A percentile compares a stretch with the other conserved stretches of the same genome.
phyloP scores from a whole-genome alignment of 2,329 filamentous ascomycete genomes.

The Nigrospora oryzae region DNA sequence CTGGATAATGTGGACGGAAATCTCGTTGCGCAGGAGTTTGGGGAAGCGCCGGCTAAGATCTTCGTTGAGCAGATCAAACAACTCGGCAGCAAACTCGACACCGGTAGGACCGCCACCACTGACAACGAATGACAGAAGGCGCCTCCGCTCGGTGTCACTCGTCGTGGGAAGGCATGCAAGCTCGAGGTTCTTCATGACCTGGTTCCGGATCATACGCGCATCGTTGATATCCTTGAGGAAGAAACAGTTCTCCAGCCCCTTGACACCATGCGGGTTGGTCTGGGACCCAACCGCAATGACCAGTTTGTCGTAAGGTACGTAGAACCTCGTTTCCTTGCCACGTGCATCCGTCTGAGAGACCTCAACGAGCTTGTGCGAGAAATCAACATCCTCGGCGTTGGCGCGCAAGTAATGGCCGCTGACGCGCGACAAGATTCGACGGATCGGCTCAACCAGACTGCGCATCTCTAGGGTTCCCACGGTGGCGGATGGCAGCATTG shows the following conservation, averaged over 20 bases:
- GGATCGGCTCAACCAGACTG: conserved; percentile 86
- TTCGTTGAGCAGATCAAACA: conserved; percentile 94
- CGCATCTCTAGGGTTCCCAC: conserved; percentile 89
- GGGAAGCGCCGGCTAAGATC: conserved; percentile 81
- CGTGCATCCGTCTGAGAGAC: conserved; percentile 62
- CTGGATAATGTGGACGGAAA: conserved; percentile 95
- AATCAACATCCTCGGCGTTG: conserved; percentile 80
- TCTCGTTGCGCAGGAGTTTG: conserved; percentile 86
- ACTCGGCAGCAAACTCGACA: conserved; percentile 93
- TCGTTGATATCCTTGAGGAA: conserved; percentile 95
- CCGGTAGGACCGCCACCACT: conserved; percentile 93
- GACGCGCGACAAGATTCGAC: conserved; percentile 70
- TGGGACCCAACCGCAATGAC: conserved; percentile 86
- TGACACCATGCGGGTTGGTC: conserved; percentile 92
- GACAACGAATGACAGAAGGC: conserved; percentile 90
- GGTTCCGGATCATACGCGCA: conserved; percentile 80
- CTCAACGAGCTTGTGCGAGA: conserved; percentile 85
- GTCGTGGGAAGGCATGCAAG: conserved; percentile 89
- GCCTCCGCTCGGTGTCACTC: conserved; percentile 73
- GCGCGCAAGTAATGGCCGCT: conserved; percentile 87
- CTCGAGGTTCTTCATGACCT: conserved; percentile 84
- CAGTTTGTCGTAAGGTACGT: conserved; percentile 95
- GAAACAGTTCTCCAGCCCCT: conserved; percentile 85
- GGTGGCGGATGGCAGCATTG: conserved; percentile 94
- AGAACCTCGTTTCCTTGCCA: conserved; percentile 75